Evolutionary conservation across 1,284 basidiomycete genomes (phyloP).

Genomic region (Uromyces viciae-fabae): DNA sequence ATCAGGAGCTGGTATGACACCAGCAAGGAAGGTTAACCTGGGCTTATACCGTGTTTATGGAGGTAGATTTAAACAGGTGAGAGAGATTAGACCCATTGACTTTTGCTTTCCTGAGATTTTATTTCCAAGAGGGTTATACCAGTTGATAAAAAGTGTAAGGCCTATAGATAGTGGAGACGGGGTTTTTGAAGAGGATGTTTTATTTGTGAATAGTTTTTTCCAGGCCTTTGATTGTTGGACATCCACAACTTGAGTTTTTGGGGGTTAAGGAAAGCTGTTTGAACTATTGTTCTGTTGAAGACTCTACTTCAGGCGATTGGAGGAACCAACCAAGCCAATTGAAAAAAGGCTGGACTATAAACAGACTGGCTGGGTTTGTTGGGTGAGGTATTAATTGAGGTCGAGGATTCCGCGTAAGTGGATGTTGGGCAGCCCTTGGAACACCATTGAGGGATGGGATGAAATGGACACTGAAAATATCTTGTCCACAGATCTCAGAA

Average conservation of each 20-base stretch:
- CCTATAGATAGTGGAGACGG: not conserved
- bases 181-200: not conserved
- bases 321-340: constrained; percentile 19
- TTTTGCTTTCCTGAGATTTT: constrained; percentile 8
- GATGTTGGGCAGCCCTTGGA: not conserved
- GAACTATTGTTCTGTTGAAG: not conserved
- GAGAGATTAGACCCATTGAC: not conserved
- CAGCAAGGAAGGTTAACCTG: not conserved
- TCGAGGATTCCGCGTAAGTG: not conserved
- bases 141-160: not conserved
- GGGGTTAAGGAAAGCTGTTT: not conserved
- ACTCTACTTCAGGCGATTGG: not conserved
- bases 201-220: not conserved
- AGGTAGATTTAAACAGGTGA: not conserved
- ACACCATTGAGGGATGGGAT: not conserved
- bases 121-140: constrained; percentile 1
- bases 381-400: not conserved
- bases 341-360: not conserved
- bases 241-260: not conserved
- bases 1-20: not conserved
- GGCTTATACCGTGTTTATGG: not conserved
- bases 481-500: not conserved
- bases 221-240: not conserved
- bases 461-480: not conserved
- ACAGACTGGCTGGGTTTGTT: not conserved